phyloP scores from a whole-genome alignment of 2,329 filamentous ascomycete genomes.

The Sporothrix pseudoabietina region DNA sequence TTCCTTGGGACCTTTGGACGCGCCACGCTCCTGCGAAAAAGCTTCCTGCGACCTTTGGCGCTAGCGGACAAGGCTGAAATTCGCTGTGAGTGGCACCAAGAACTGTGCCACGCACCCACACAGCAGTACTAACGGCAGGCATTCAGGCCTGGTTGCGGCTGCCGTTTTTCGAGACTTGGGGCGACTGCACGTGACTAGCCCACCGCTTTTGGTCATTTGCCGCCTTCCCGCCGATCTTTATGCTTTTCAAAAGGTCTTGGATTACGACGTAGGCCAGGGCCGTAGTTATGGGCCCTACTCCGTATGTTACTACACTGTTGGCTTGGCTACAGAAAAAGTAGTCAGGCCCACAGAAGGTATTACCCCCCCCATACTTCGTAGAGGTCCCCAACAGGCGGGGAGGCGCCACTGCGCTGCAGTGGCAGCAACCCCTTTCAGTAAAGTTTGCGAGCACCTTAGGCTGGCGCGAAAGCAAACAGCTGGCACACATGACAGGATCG shows the following conservation, averaged over 20 bases:
- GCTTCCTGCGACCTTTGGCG: conserved; percentile 26
- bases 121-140: background rate
- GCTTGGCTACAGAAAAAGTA: background rate
- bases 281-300: background rate
- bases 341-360: background rate
- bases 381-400: background rate
- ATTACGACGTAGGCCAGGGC: background rate
- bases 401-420: conserved; percentile 21
- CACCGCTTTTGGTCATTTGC: background rate
- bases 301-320: background rate
- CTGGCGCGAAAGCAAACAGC: background rate
- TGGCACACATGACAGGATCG: conserved; percentile 27
- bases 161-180: background rate
- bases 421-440: conserved; percentile 12
- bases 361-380: background rate
- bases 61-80: conserved; percentile 30
- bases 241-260: background rate
- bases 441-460: conserved; percentile 9
- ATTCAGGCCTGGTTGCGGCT: background rate
- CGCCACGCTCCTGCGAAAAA: conserved; percentile 28
- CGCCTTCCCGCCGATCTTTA: conserved; percentile 6
- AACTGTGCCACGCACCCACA: too few relatives aligned
- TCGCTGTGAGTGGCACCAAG: conserved; percentile 23
- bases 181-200: background rate
- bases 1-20: conserved; percentile 17